These are phyloP conservation scores for Gliomastix tumulicola DNA, from an alignment of 2,329 filamentous ascomycete genomes.

Conservation along the genomic window DNA sequence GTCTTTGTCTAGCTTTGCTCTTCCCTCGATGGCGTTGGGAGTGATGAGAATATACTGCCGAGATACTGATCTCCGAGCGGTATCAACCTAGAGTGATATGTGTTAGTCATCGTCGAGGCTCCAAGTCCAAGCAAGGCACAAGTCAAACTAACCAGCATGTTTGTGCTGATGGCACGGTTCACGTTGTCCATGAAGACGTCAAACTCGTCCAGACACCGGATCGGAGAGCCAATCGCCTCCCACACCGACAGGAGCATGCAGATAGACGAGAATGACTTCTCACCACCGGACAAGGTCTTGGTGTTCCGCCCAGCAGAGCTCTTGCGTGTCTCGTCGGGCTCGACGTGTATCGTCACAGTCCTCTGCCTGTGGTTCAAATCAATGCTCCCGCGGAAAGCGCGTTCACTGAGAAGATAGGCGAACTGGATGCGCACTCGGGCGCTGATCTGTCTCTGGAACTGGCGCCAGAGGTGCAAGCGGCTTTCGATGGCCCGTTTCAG, in stretches of 20 bases:
- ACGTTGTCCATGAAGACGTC: conserved; percentile 99
- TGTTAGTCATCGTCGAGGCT: too few relatives aligned
- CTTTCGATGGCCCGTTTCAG: conserved; percentile 56
- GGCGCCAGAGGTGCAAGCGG: conserved; percentile 69
- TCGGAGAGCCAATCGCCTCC: conserved; percentile 96
- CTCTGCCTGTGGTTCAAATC: conserved; percentile 70
- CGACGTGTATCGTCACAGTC: conserved; percentile 69
- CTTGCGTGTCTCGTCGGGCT: conserved; percentile 62
- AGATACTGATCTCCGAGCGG: conserved; percentile 79
- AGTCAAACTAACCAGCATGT: conserved; percentile 68
- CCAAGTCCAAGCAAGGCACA: too few relatives aligned
- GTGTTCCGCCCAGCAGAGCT: conserved; percentile 70
- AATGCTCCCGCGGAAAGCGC: conserved; percentile 79
- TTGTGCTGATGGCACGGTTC: conserved; percentile 87
- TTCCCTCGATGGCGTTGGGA: conserved; percentile 70
- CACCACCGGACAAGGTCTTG: conserved; percentile 88
- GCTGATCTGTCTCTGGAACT: conserved; percentile 80
- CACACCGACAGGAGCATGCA: conserved; percentile 88
- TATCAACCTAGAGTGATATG: conserved; percentile 73
- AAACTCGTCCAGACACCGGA: conserved; percentile 94
- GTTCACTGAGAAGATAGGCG: conserved; percentile 79
- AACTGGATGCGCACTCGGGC: conserved; percentile 82
- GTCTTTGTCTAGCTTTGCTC: conserved; percentile 53
- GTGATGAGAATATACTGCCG: conserved; percentile 96
- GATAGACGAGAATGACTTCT: conserved; percentile 97